Evolutionary conservation across 257 asterid genomes (phyloP).

Genomic region (Ilex asprella): DNA sequence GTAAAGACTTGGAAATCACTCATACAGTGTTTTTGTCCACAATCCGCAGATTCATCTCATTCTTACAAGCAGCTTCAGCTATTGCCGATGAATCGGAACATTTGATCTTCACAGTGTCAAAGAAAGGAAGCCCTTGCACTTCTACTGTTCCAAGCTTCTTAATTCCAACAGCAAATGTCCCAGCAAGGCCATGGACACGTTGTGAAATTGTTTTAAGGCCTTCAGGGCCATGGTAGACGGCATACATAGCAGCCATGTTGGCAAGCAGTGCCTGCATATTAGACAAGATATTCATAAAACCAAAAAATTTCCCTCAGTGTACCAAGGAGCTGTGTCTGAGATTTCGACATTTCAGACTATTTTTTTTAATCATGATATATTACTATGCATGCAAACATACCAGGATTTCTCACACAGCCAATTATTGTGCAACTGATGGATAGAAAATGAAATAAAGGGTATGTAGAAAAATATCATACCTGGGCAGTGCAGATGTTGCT

Average conservation of each 20-base stretch:
- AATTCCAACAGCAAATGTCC: conserved; percentile 66
- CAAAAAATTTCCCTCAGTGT: background rate
- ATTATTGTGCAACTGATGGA: background rate
- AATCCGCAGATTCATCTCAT: conserved; percentile 65
- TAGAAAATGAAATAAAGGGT: background rate
- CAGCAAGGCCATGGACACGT: conserved; percentile 96
- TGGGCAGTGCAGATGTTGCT: conserved; percentile 99
- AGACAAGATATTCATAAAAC: conserved; percentile 2
- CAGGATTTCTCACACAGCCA: no score
- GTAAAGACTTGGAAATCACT: no score
- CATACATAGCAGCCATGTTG: conserved; percentile 99
- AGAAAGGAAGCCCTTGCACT: conserved; percentile 86
- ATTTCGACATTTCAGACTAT: no score
- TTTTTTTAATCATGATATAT: no score
- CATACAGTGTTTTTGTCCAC: conserved; percentile 75
- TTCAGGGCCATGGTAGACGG: conserved; percentile 97
- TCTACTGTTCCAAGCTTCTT: conserved; percentile 85
- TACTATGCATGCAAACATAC: no score
- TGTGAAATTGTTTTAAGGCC: conserved; percentile 91
- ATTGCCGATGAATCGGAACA: conserved; percentile 69
- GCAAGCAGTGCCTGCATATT: conserved; percentile 86
- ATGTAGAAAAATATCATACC: conserved; percentile 29
- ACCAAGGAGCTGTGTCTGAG: no score
- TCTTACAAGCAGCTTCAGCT: conserved; percentile 71
- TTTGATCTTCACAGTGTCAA: conserved; percentile 86